Evolutionary conservation across 257 asterid species (phyloP).

Genomic region (Ajuga chamaepitys): DNA sequence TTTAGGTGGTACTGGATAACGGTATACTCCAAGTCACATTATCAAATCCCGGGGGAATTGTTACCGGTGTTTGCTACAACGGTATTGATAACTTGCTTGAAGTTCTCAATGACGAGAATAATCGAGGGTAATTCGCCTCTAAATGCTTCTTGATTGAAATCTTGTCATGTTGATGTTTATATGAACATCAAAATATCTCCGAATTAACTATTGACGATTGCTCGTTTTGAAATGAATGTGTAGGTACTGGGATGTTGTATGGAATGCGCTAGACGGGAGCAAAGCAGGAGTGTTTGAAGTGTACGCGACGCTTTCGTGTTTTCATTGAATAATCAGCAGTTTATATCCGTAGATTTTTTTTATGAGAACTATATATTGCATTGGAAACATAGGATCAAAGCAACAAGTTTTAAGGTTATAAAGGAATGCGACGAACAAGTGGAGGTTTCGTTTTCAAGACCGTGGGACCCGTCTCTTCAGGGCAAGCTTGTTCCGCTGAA

Average conservation of each 20-base stretch:
- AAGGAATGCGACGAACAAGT: constrained; percentile 56
- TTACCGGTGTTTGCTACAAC: constrained; percentile 40
- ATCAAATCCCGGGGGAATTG: constrained; percentile 50
- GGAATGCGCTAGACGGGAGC: constrained; percentile 50
- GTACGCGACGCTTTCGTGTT: constrained; percentile 18
- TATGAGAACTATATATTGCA: not conserved
- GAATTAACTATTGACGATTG: not conserved
- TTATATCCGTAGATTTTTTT: not conserved
- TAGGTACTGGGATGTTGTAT: constrained; percentile 62
- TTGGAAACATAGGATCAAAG: constrained; percentile 49
- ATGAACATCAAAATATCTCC: not conserved
- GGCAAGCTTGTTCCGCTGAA: constrained; percentile 59
- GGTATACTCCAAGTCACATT: constrained; percentile 48
- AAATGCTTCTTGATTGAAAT: not conserved
- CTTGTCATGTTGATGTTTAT: not conserved
- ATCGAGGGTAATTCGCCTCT: constrained; percentile 37
- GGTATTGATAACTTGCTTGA: constrained; percentile 50
- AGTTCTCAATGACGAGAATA: constrained; percentile 41
- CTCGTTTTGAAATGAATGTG: constrained; percentile 1
- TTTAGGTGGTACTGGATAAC: constrained; percentile 50
- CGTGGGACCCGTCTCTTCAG: constrained; percentile 58
- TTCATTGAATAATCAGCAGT: not conserved
- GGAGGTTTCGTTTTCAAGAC: constrained; percentile 75
- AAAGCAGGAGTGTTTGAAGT: constrained; percentile 45
- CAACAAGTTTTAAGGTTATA: constrained; percentile 46